phyloP scores from a whole-genome alignment of 2,329 filamentous ascomycete genomes.

The Alternaria triticina region DNA sequence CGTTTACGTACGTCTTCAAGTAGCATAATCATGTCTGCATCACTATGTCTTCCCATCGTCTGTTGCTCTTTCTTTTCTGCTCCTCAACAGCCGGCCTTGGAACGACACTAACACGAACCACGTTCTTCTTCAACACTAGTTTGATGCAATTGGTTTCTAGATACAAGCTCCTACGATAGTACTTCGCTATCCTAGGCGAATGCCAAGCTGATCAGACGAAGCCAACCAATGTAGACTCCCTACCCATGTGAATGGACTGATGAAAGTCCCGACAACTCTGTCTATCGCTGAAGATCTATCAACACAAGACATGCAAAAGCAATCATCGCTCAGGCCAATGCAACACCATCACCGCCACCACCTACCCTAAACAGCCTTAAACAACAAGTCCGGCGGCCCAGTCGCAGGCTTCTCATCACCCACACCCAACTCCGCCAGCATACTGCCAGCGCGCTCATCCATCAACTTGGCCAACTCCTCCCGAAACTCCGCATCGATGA shows the following conservation, averaged over 20 bases:
- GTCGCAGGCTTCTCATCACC: background rate
- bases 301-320: background rate
- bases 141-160: background rate
- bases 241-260: background rate
- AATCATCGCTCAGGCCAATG: background rate
- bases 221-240: background rate
- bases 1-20: background rate
- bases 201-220: background rate
- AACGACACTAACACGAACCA: no score
- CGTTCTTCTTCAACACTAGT: background rate
- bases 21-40: background rate
- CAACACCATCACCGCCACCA: background rate
- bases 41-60: no score
- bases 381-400: background rate
- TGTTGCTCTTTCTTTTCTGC: no score
- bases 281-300: background rate
- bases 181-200: background rate
- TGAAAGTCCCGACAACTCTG: background rate
- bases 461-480: constrained; percentile 10
- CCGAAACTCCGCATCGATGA: constrained; percentile 11
- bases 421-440: background rate
- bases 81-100: no score
- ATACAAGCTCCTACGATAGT: background rate
- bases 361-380: background rate
- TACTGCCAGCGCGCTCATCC: background rate